phyloP scores from a whole-genome alignment of 2,329 filamentous ascomycete genomes.

The Ascomycota sp. region DNA sequence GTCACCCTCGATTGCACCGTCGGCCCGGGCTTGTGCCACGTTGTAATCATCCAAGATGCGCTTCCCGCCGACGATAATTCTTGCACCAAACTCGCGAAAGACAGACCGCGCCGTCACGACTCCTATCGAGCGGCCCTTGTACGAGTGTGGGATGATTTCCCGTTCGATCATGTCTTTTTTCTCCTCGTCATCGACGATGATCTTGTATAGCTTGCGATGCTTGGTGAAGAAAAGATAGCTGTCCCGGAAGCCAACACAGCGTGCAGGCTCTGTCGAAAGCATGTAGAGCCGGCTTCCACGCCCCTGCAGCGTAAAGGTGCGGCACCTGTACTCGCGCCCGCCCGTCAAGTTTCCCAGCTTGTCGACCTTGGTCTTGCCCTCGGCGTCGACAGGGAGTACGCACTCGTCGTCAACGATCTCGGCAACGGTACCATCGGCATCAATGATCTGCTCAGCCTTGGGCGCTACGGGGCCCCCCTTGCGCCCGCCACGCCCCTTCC shows the following conservation, averaged over 20 bases:
- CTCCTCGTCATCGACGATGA: slow-evolving; percentile 92
- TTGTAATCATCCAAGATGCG: slow-evolving; percentile 79
- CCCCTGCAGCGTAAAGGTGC: slow-evolving; percentile 76
- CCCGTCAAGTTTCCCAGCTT: slow-evolving; percentile 63
- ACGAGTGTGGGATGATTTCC: slow-evolving; percentile 88
- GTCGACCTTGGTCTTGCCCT: slow-evolving; percentile 85
- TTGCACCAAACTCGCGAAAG: slow-evolving; percentile 85
- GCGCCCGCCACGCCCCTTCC: slow-evolving; percentile 42
- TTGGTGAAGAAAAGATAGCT: slow-evolving; percentile 98
- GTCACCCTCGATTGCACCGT: slow-evolving; percentile 69
- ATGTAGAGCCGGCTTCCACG: slow-evolving; percentile 80
- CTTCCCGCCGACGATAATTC: slow-evolving; percentile 79
- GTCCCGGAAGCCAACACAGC: slow-evolving; percentile 90
- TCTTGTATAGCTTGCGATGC: slow-evolving; percentile 88
- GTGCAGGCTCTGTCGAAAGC: slow-evolving; percentile 90
- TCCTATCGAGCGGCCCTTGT: slow-evolving; percentile 93
- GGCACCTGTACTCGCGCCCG: slow-evolving; percentile 79
- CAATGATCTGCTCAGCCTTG: slow-evolving; percentile 62
- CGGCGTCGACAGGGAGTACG: slow-evolving; percentile 61
- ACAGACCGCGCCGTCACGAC: slow-evolving; percentile 91
- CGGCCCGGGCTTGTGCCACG: slow-evolving; percentile 47
- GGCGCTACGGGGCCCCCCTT: slow-evolving; percentile 50
- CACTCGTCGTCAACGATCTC: slow-evolving; percentile 86
- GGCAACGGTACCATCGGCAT: slow-evolving; percentile 81
- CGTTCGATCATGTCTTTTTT: slow-evolving; percentile 91